phyloP scores from a whole-genome alignment of 768 basidiomycete species.

The Mrakia blollopis region DNA sequence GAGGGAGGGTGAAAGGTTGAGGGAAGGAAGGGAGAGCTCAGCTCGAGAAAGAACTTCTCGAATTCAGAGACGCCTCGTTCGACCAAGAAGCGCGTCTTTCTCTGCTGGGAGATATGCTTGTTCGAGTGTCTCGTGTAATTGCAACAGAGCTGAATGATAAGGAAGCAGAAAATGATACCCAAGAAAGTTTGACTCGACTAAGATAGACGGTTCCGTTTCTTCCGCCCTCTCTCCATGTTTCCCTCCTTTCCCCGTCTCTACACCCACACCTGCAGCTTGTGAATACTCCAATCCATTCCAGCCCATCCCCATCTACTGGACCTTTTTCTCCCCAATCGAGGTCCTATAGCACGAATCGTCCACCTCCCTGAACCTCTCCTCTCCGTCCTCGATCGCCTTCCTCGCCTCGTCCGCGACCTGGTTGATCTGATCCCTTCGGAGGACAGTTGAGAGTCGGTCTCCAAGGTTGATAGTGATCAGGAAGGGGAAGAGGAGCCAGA shows the following conservation, averaged over 20 bases:
- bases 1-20: not conserved
- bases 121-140: too few species aligned
- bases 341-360: not conserved
- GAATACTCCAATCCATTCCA: too few species aligned
- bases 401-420: not conserved
- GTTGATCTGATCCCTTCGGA: conserved; percentile 26
- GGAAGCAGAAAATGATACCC: too few species aligned
- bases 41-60: not conserved
- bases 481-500: conserved; percentile 72
- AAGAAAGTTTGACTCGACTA: too few species aligned
- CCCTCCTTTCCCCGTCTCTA: too few species aligned
- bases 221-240: too few species aligned
- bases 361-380: conserved; percentile 5
- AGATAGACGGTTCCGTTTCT: too few species aligned
- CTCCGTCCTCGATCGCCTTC: not conserved
- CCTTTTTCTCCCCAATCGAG: not conserved
- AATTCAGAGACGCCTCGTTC: not conserved
- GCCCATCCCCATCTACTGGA: too few species aligned
- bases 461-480: conserved; percentile 60
- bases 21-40: not conserved
- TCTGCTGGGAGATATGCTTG: too few species aligned
- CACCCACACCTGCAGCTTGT: too few species aligned
- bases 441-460: conserved; percentile 54
- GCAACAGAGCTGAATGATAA: too few species aligned
- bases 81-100: too few species aligned